Conservation (phyloP, 1,284 basidiomycete genomes). For the Malassezia caprae region DNA sequence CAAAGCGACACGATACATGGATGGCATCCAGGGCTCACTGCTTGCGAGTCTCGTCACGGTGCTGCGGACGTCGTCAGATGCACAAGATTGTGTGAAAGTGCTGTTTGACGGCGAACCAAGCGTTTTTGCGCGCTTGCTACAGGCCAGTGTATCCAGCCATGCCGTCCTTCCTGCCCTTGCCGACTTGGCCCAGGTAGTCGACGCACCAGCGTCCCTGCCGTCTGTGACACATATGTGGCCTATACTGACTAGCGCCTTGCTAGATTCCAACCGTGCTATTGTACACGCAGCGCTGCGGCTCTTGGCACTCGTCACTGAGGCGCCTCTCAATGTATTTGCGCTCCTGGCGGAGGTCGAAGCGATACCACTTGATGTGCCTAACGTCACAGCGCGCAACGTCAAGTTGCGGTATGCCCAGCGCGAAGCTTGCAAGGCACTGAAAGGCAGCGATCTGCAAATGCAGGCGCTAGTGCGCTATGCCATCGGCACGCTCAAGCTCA, state of each 20-base stretch:
- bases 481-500: conserved; percentile 41
- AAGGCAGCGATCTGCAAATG: conserved; percentile 2
- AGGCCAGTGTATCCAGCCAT: not conserved
- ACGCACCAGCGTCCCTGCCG: not conserved
- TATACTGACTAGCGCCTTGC: conserved; percentile 18
- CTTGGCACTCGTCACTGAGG: conserved; percentile 14
- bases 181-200: not conserved
- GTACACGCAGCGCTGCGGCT: conserved; percentile 30
- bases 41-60: not conserved
- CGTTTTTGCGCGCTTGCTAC: not conserved
- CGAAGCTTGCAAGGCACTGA: conserved; percentile 10
- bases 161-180: conserved; percentile 9
- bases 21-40: not conserved
- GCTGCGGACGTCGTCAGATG: not conserved
- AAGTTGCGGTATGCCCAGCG: conserved; percentile 35
- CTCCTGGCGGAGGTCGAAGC: conserved; percentile 33
- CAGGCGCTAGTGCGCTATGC: conserved; percentile 24
- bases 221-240: not conserved
- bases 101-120: conserved; percentile 3
- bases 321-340: conserved; percentile 5
- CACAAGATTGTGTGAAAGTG: not conserved
- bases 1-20: not conserved
- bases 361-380: conserved; percentile 26
- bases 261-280: conserved; percentile 26
- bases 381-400: conserved; percentile 40